phyloP scores from a whole-genome alignment of 164 flowering plant species.

The Taxillus chinensis region DNA sequence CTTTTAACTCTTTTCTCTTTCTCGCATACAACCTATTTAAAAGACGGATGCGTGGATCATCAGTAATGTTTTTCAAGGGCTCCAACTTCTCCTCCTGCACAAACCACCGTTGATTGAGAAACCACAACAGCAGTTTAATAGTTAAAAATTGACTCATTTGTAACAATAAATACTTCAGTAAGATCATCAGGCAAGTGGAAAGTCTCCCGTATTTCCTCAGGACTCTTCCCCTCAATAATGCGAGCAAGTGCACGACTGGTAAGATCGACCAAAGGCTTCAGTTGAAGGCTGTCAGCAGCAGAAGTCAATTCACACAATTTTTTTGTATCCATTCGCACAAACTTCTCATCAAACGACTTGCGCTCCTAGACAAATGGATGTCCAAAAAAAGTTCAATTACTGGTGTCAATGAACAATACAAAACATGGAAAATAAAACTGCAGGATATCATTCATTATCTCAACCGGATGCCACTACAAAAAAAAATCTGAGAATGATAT shows the following conservation, averaged over 20 bases:
- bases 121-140: not conserved
- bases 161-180: constrained; percentile 60
- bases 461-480: not conserved
- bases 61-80: constrained; percentile 72
- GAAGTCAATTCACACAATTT: constrained; percentile 75
- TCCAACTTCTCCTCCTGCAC: constrained; percentile 92
- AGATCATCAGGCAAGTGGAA: constrained; percentile 95
- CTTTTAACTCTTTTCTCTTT: constrained; percentile 84
- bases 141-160: not conserved
- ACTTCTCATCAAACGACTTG: constrained; percentile 78
- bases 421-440: not conserved
- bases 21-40: constrained; percentile 82
- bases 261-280: constrained; percentile 82
- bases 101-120: constrained; percentile 9
- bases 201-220: constrained; percentile 85
- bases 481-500: not conserved
- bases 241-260: constrained; percentile 93
- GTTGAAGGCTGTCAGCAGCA: constrained; percentile 87
- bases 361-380: constrained; percentile 45
- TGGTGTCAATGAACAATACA: not conserved
- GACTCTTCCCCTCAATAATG: constrained; percentile 87
- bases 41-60: constrained; percentile 87
- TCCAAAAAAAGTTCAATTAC: too few relatives aligned
- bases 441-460: not conserved
- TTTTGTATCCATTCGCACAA: constrained; percentile 69